Evolutionary conservation across 2,329 filamentous ascomycete genomes (phyloP), one percentile per base, ranked within the genome.

Genomic region (Myriosclerotinia curreyana): DNA sequence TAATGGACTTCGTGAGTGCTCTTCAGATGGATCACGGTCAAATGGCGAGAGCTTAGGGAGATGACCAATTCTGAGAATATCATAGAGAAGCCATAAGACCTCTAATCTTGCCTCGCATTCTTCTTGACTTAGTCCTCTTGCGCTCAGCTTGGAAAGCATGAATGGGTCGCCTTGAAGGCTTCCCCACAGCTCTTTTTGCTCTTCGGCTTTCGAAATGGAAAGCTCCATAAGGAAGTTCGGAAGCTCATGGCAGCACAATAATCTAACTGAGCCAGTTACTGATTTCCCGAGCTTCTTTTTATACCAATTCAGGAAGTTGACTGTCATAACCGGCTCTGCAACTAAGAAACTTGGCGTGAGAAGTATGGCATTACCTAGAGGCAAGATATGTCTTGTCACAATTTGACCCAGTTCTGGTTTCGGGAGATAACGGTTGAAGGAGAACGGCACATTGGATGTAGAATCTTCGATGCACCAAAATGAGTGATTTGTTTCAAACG

Each of bases 311-410:
- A 83, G 64, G 28, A 83, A 71, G 0, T 73, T 68, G 38, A 72
- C 73, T 1, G 78, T 71, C 31, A 71, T 75, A 3, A 69, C 68
- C 2, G 81, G 81, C 59, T 82, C 79, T 0, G 79, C 77, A 14
- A 81, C 72, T 1, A 79, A 71, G 56, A 83, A 82, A 66, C 81
- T 82, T 5, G 81, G 81, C 0, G 80, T 82, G 4, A 83, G 70
- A 0, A 83, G 69, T n/a, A 83, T 75, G 5, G 75, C 79, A 8
- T 76, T 74, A 0, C 80, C 79, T 28, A 74, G 70, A 2, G 80
- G 80, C 60, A 83, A 81, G 3, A 83, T 68, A 3, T 75, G 75
- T 1, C 74, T 79, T 42, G 78, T 66, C 9, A 69, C 72, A 7
- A 80, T 69, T 22, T 73, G 73, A 0, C 77, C 77, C 0, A 77